Conservation (phyloP, 139 green algal genomes). For the Picochlorum sp. region DNA sequence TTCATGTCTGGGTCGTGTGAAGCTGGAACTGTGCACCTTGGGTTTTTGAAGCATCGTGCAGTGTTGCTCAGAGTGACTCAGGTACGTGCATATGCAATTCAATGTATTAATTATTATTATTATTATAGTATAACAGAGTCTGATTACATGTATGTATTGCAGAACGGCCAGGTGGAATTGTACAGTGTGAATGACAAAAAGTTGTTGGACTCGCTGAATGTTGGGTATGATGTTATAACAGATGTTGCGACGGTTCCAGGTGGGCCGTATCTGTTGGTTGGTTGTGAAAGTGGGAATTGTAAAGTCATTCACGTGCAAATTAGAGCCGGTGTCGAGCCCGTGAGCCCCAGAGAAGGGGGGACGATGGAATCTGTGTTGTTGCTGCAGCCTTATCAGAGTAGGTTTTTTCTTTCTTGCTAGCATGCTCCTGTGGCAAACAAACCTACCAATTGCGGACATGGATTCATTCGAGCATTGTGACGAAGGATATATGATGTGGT, state of each 20-base stretch:
- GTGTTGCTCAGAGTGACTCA: constrained; percentile 33
- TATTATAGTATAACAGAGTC: background rate
- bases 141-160: background rate
- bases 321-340: background rate
- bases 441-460: background rate
- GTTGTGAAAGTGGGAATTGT: constrained; percentile 27
- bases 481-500: background rate
- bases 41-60: constrained; percentile 25
- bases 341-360: background rate
- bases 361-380: background rate
- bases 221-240: constrained; percentile 17
- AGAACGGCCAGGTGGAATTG: constrained; percentile 31
- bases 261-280: constrained; percentile 31
- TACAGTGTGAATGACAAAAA: constrained; percentile 12
- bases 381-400: constrained; percentile 32
- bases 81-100: too few relatives aligned
- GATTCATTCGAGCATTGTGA: background rate
- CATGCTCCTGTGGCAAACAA: background rate
- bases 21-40: constrained; percentile 19
- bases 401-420: background rate
- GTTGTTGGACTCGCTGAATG: constrained; percentile 22
- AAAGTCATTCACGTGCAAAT: constrained; percentile 18
- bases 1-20: constrained; percentile 8
- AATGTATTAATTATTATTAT: background rate
- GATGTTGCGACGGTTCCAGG: constrained; percentile 16